Base-by-base conservation (phyloP, 495 filamentous ascomycete genomes). In the Neurospora tetraspora region DNA sequence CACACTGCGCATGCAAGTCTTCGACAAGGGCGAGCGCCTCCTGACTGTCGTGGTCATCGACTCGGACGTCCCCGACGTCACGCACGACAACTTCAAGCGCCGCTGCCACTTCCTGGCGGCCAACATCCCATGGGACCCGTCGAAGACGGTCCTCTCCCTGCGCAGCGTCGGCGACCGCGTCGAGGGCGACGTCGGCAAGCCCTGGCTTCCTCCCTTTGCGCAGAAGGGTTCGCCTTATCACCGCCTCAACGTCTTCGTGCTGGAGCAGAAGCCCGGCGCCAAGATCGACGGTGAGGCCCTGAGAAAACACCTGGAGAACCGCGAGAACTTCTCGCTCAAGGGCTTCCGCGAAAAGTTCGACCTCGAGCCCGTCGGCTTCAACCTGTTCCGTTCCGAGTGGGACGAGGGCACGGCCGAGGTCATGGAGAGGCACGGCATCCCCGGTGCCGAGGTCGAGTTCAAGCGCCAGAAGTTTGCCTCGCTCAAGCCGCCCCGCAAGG, bases 201-300 rank as follows among this genome's bases (percentile, higher is more conserved):
- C 92, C 4, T 99, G 94, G 92, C 81, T 94, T 2, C 90, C 96
- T 2, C 91, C 96, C 2, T 91, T 89, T 73, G 91, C 93, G 3
- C 93, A 98, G 78, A 96, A 93, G 84, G 96, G 96, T 68, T 86
- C 89, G 18, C 94, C 94, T 3, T 98, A 98, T 80, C 96, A 98
- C 83, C 91, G 96, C 69, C 86, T 97, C 42, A 87, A 88, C 38
- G 78, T 98, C 69, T 92, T 97, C 81, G 84, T 98, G 68, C 84
- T 98, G 39, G 86, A 94, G 82, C 96, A 99, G 82, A 84, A 87
- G 47, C 81, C 88, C 34, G 88, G 86, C 34, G 75, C 85, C 72
- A 81, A 81, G 1, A 75, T 97, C 53, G 90, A 96, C 77, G 81
- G 88, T 40, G 84, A 79, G 9, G 80, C 84, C 18, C 78, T 94